Conservation (phyloP, 2,329 filamentous ascomycete species). For the Berkeleyomyces rouxiae region DNA sequence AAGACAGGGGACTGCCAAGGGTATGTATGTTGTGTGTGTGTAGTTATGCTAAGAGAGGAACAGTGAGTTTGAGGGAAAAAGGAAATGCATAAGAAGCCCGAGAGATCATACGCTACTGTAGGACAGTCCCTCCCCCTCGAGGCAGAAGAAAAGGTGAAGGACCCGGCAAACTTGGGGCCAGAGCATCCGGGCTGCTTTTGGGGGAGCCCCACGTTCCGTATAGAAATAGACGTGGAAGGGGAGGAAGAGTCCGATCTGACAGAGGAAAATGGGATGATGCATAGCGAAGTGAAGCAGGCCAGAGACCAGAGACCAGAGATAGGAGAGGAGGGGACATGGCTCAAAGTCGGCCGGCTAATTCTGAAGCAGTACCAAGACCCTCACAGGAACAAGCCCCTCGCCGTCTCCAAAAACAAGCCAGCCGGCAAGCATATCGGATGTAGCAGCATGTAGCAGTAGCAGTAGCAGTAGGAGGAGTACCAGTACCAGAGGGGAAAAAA, state of each 20-base stretch:
- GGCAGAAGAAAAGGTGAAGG: not conserved
- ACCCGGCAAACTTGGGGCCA: not conserved
- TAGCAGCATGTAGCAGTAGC: no score
- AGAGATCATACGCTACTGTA: not conserved
- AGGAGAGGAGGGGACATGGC: not conserved
- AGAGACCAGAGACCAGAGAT: not conserved
- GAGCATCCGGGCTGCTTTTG: not conserved
- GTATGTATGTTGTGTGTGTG: no score
- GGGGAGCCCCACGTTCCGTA: no score
- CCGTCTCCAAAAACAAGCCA: not conserved
- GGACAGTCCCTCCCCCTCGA: not conserved
- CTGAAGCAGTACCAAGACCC: not conserved
- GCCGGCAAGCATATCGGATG: not conserved
- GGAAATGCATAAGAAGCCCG: not conserved
- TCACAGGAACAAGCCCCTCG: not conserved
- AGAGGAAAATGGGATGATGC: not conserved
- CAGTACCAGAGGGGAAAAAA: not conserved
- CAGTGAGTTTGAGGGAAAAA: not conserved
- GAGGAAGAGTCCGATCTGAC: not conserved
- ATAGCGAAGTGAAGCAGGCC: not conserved
- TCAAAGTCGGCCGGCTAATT: not conserved
- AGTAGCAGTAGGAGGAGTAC: no score
- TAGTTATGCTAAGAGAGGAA: no score
- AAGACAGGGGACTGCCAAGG: not conserved
- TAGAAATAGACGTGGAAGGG: not conserved